Evolutionary conservation across 2,329 filamentous ascomycete genomes (phyloP).

Genomic region (Pochonia chlamydosporia): DNA sequence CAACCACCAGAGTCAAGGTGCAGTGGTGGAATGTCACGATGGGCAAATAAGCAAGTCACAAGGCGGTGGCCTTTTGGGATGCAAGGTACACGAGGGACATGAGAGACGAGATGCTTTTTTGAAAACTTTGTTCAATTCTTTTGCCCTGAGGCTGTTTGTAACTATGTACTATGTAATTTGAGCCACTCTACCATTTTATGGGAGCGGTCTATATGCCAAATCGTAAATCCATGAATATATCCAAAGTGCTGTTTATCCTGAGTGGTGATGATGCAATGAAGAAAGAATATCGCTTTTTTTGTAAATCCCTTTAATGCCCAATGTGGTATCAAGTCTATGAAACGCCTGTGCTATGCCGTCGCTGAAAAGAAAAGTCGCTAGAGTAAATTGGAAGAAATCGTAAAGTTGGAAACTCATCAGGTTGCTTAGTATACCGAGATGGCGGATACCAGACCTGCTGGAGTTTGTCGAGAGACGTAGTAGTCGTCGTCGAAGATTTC

Average conservation of each 20-base stretch:
- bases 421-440: constrained; percentile 50
- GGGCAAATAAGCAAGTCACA: not conserved
- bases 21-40: constrained; percentile 1
- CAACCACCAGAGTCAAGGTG: not conserved
- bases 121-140: constrained; percentile 8
- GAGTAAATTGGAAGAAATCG: constrained; percentile 1
- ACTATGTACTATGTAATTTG: not conserved
- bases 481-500: constrained; percentile 47
- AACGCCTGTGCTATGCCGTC: constrained; percentile 24
- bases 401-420: not conserved
- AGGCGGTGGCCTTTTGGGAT: no score
- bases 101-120: not conserved
- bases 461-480: constrained; percentile 47
- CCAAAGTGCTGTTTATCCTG: constrained; percentile 7
- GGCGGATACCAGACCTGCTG: constrained; percentile 44
- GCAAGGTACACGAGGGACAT: not conserved
- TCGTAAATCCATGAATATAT: constrained; percentile 1
- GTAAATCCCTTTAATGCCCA: constrained; percentile 17
- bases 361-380: constrained; percentile 14
- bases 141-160: not conserved
- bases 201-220: constrained; percentile 1
- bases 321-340: constrained; percentile 20
- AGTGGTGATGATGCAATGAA: constrained; percentile 9
- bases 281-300: constrained; percentile 7
- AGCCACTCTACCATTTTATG: constrained; percentile 1